Percentiles rank a stretch among this genome's conserved stretches.
phyloP scores from a whole-genome alignment of 1,284 basidiomycete genomes.

The Leccinum ambiguum region DNA sequence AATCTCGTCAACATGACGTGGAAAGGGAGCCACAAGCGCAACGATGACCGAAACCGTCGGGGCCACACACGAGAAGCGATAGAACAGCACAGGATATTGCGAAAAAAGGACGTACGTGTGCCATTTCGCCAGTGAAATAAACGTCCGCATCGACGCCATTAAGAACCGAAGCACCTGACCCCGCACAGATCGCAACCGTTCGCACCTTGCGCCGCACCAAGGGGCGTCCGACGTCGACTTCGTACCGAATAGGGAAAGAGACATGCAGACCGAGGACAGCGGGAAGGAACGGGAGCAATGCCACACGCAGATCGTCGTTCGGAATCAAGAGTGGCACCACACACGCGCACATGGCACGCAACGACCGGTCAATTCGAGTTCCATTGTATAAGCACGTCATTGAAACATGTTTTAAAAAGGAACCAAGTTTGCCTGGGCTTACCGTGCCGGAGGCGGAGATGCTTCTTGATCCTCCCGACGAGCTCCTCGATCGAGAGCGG shows the following conservation, averaged over 20 bases:
- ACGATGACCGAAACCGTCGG: not conserved
- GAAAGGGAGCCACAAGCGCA: conserved; percentile 7
- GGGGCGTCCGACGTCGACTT: conserved; percentile 79
- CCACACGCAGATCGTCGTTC: conserved; percentile 19
- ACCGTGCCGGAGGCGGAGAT: conserved; percentile 68
- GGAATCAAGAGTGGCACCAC: conserved; percentile 11
- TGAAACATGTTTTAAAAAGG: conserved; percentile 13
- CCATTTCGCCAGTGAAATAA: conserved; percentile 91
- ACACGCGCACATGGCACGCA: not conserved
- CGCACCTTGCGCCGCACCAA: conserved; percentile 37
- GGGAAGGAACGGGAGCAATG: conserved; percentile 1
- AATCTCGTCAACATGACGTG: conserved; percentile 14
- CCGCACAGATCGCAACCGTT: conserved; percentile 83
- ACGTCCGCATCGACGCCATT: conserved; percentile 72
- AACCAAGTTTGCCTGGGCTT: conserved; percentile 20
- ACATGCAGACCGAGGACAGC: conserved; percentile 5
- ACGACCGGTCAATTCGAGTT: not conserved
- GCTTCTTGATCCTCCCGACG: conserved; percentile 65
- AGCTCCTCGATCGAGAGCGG: conserved; percentile 60
- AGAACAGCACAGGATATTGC: conserved; percentile 9
- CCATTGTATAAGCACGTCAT: conserved; percentile 14
- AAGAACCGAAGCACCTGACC: conserved; percentile 78
- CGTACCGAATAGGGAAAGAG: conserved; percentile 14
- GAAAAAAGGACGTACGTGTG: conserved; percentile 58
- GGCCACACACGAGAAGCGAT: conserved; percentile 6